phyloP scores from a whole-genome alignment of 495 filamentous ascomycete genomes.

The Penicillium robsamsonii region DNA sequence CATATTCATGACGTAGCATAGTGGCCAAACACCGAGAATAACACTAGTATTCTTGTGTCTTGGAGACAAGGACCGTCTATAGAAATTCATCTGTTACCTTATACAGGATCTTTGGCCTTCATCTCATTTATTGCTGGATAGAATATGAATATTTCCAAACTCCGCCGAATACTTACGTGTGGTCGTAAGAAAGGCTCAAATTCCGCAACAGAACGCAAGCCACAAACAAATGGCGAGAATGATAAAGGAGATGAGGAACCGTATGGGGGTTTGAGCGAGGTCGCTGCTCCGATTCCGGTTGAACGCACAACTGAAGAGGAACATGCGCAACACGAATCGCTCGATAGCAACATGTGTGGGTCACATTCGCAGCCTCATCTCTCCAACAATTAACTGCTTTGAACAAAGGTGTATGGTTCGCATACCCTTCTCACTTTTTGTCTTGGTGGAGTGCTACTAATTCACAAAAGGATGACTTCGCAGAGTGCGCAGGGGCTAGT shows the following conservation, averaged over 20 bases:
- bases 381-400: not conserved
- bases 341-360: not conserved
- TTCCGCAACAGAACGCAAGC: not conserved
- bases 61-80: not conserved
- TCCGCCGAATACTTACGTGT: not conserved
- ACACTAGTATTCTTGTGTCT: not conserved
- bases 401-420: not conserved
- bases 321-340: not conserved
- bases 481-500: not conserved
- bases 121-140: not conserved
- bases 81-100: not conserved
- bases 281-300: not conserved
- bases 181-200: not conserved
- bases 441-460: not conserved
- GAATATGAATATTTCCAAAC: not conserved
- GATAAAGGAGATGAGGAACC: not conserved
- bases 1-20: slow-evolving; percentile 5
- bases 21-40: not conserved
- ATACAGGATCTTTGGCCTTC: not conserved
- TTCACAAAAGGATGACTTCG: too few relatives aligned
- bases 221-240: not conserved
- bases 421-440: not conserved
- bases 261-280: not conserved
- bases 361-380: not conserved
- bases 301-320: not conserved